These are phyloP conservation scores for Steccherinum ochraceum DNA, from an alignment of 768 basidiomycete genomes.

Conservation along the genomic window DNA sequence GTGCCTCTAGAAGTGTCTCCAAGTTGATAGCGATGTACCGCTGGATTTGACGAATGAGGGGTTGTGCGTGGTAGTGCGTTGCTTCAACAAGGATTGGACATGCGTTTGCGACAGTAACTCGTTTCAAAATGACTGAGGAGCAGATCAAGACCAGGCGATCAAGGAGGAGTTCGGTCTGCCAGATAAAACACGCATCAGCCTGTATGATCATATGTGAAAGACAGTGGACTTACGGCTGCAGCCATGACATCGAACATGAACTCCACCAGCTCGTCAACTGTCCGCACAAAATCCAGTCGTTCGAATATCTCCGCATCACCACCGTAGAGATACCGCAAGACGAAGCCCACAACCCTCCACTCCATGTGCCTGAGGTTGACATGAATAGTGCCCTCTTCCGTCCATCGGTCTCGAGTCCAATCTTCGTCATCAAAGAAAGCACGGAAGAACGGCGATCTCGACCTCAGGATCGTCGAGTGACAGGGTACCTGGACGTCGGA, in stretches of 20 bases:
- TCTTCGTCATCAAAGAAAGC: constrained; percentile 66
- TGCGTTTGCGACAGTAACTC: constrained; percentile 68
- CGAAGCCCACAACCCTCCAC: constrained; percentile 71
- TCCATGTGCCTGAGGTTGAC: constrained; percentile 67
- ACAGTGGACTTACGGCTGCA: constrained; percentile 55
- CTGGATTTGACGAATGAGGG: constrained; percentile 66
- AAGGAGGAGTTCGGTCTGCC: constrained; percentile 82
- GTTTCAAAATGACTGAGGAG: constrained; percentile 64
- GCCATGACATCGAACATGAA: constrained; percentile 86
- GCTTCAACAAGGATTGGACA: constrained; percentile 80
- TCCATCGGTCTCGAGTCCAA: constrained; percentile 69
- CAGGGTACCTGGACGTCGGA: constrained; percentile 55
- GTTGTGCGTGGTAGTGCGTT: constrained; percentile 62
- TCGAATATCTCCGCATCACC: constrained; percentile 63
- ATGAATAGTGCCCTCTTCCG: constrained; percentile 42
- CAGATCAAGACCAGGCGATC: constrained; percentile 81
- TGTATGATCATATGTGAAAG: background rate
- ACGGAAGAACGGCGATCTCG: constrained; percentile 78
- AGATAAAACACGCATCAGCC: background rate
- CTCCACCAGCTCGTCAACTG: constrained; percentile 72
- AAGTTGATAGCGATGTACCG: constrained; percentile 77
- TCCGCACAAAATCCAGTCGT: constrained; percentile 53
- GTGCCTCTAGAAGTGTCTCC: constrained; percentile 79
- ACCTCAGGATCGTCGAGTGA: constrained; percentile 74
- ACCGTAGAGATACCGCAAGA: constrained; percentile 74